phyloP scores from a whole-genome alignment of 495 filamentous ascomycete genomes.

The Trichoderma erinaceum region DNA sequence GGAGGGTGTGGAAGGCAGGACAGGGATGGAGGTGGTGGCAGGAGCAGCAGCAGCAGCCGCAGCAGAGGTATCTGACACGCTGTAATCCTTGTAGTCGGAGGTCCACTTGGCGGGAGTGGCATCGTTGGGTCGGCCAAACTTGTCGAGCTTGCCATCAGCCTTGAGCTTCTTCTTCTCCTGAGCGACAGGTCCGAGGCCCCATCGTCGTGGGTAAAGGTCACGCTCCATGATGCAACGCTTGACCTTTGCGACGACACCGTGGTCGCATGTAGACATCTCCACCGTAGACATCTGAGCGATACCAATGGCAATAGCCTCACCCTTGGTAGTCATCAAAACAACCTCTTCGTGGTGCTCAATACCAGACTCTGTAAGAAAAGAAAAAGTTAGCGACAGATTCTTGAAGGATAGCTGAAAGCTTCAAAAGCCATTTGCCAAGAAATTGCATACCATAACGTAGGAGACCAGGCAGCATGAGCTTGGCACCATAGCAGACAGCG shows the following conservation, averaged over 20 bases:
- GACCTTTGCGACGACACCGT: constrained; percentile 94
- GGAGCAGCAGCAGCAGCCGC: constrained; percentile 22
- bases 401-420: background rate
- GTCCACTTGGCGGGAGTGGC: constrained; percentile 89
- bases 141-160: constrained; percentile 94
- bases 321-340: constrained; percentile 96
- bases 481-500: constrained; percentile 95
- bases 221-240: constrained; percentile 99
- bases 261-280: constrained; percentile 85
- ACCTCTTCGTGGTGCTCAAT: constrained; percentile 90
- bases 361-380: constrained; percentile 53
- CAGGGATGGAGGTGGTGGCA: constrained; percentile 23
- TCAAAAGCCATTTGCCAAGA: constrained; percentile 14
- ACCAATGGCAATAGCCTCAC: constrained; percentile 91
- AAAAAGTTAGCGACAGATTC: constrained; percentile 17
- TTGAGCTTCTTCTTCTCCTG: constrained; percentile 98
- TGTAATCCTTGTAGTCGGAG: constrained; percentile 81
- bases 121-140: constrained; percentile 89
- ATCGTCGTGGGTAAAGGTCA: constrained; percentile 88
- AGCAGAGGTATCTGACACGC: constrained; percentile 35
- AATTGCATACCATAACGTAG: constrained; percentile 67
- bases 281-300: constrained; percentile 95
- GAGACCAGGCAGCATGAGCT: constrained; percentile 94
- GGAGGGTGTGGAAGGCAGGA: constrained; percentile 23
- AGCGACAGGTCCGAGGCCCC: constrained; percentile 88